phyloP scores from a whole-genome alignment of 2,329 filamentous ascomycete genomes.

The Trichoderma semiorbis region DNA sequence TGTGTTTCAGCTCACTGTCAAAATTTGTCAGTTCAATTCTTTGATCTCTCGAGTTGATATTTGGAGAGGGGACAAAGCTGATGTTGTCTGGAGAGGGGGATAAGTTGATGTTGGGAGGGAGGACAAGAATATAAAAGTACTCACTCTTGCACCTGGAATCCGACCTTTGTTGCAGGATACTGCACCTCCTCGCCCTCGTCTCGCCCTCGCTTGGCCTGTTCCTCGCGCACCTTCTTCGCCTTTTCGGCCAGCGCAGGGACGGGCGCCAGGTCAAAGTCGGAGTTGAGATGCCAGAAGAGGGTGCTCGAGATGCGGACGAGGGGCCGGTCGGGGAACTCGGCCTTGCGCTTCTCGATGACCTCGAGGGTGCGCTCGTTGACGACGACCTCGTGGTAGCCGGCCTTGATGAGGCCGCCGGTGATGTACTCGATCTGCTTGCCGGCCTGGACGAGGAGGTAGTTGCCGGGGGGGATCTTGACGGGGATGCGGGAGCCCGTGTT shows the following conservation, averaged over 20 bases:
- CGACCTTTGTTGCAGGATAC: constrained; percentile 56
- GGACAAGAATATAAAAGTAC: constrained; percentile 24
- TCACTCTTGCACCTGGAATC: constrained; percentile 55
- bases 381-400: constrained; percentile 60
- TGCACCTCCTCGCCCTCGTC: constrained; percentile 50
- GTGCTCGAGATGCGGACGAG: constrained; percentile 57
- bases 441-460: constrained; percentile 58
- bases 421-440: constrained; percentile 62
- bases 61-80: background rate
- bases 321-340: constrained; percentile 45
- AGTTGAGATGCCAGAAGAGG: constrained; percentile 58
- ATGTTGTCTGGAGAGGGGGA: background rate
- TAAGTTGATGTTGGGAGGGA: no score
- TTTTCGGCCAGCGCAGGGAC: constrained; percentile 45
- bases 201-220: constrained; percentile 46
- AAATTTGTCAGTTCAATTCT: background rate
- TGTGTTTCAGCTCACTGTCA: constrained; percentile 49
- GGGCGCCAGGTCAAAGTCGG: constrained; percentile 53
- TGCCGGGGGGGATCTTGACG: constrained; percentile 56
- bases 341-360: constrained; percentile 42
- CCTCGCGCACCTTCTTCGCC: constrained; percentile 43
- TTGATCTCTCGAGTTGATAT: background rate
- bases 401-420: constrained; percentile 59
- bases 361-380: constrained; percentile 52
- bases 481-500: constrained; percentile 58